Conservation (phyloP, 306 rosid genomes). For the Vicia faba region DNA sequence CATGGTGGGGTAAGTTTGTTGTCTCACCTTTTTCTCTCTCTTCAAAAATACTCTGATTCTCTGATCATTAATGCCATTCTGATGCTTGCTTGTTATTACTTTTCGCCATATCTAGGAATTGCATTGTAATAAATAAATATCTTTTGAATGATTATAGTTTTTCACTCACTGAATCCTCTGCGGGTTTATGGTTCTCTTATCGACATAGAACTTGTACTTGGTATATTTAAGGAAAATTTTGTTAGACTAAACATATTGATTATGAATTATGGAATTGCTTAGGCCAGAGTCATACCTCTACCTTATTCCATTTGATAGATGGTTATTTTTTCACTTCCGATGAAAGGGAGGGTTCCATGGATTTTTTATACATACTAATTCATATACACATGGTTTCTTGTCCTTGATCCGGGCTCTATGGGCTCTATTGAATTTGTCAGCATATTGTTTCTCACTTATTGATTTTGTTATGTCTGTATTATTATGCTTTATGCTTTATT, state of each 20-base stretch:
- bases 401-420: conserved; percentile 2
- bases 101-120: conserved; percentile 1
- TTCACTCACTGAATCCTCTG: background rate
- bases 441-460: conserved; percentile 5
- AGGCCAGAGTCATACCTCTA: conserved; percentile 5
- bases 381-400: background rate
- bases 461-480: background rate
- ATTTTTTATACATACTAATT: background rate
- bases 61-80: conserved; percentile 27
- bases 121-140: conserved; percentile 24
- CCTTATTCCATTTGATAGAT: background rate
- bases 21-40: conserved; percentile 9
- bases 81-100: conserved; percentile 5
- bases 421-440: conserved; percentile 10
- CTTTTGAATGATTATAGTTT: conserved; percentile 16
- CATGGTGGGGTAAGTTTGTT: conserved; percentile 92
- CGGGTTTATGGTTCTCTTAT: background rate
- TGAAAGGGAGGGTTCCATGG: background rate
- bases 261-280: conserved; percentile 6
- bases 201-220: conserved; percentile 10
- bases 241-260: conserved; percentile 1
- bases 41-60: conserved; percentile 14
- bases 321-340: background rate
- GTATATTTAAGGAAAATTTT: background rate
- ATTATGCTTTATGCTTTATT: conserved; percentile 14